Evolutionary conservation across 2,329 filamentous ascomycete genomes (phyloP), one percentile per base, ranked within the genome.

Genomic region (Xylaria sp.): DNA sequence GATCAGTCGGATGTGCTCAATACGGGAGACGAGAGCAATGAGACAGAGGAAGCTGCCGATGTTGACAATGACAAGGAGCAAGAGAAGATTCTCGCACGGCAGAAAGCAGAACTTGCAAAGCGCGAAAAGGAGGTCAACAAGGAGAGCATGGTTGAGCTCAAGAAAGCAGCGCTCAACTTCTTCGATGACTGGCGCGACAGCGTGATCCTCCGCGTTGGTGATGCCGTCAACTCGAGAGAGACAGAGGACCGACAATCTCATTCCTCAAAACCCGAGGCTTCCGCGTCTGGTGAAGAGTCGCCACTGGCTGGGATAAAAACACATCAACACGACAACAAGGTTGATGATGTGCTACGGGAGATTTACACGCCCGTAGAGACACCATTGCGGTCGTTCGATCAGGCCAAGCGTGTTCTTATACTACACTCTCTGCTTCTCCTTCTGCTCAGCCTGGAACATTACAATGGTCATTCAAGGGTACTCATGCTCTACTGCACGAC

Each of bases 381-480:
- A 4, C 71, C 81, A 1, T 76, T 94, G 10, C 83, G 81, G 66
- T 78, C 80, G 10, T 74, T 91, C 1, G 75, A 83, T 0, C 73
- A 83, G 50, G 81, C 84, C 39, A 87, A 85, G 66, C 78, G 85
- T 49, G 79, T 82, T 34, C 76, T 92, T 4, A 78, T 95, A 8
- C 75, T 95, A 2, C 88, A 94, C 66, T 84, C 88, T 0, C 74
- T 91, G 19, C 78, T 95, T 0, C 77, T 96, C 0, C 78, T 93
- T 8, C 70, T 92, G 4, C 75, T 96, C 2, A 91, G 89, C 5
- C 76, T 95, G 2, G 86, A 94, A 69, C 84, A 89, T 62, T 96
- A 94, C 73, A 86, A 81, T 52, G 86, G 89, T 2, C 85, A 90
- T 68, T 90, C 90, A 1, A 83, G 90, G 2, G 79, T 89, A 1